Percentiles rank a stretch among this genome's conserved stretches.
Conservation (phyloP, 306 rosid genomes). For the Vicia faba region DNA sequence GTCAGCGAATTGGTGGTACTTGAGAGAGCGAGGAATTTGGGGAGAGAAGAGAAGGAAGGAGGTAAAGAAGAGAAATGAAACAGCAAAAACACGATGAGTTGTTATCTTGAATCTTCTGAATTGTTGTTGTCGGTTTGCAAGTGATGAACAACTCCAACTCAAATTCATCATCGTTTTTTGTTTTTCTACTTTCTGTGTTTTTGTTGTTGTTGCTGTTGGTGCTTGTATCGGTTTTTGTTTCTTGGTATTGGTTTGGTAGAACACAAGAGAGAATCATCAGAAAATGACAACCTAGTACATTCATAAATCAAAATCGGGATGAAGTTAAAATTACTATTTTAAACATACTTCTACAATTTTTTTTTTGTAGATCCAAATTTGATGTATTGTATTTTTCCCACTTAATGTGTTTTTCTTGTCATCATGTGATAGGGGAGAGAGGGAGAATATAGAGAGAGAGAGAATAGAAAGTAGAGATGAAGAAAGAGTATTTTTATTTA, state of each 20-base stretch:
- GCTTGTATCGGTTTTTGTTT: neutral
- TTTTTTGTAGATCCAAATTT: too few relatives aligned
- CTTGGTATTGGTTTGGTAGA: neutral
- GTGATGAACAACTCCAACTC: constrained; percentile 40
- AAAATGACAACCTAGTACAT: neutral
- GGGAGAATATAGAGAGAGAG: too few relatives aligned
- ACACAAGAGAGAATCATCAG: neutral
- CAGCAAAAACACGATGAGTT: constrained; percentile 36
- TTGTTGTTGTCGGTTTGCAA: constrained; percentile 35
- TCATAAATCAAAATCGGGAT: neutral
- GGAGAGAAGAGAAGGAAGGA: constrained; percentile 50
- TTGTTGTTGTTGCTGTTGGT: neutral
- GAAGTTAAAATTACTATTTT: too few relatives aligned
- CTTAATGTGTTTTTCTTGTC: too few relatives aligned
- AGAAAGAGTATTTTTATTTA: too few relatives aligned
- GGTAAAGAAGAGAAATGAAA: constrained; percentile 45
- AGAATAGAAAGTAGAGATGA: too few relatives aligned
- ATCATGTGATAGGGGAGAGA: too few relatives aligned
- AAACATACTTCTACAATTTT: too few relatives aligned
- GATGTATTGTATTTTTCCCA: too few relatives aligned
- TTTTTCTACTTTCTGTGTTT: neutral
- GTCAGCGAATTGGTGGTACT: constrained; percentile 56
- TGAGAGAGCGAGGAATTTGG: constrained; percentile 55
- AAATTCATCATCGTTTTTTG: constrained; percentile 36
- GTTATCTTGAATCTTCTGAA: constrained; percentile 42